Evolutionary conservation across 2,329 filamentous ascomycete genomes (phyloP).

Genomic region (Grosmannia penicillata): DNA sequence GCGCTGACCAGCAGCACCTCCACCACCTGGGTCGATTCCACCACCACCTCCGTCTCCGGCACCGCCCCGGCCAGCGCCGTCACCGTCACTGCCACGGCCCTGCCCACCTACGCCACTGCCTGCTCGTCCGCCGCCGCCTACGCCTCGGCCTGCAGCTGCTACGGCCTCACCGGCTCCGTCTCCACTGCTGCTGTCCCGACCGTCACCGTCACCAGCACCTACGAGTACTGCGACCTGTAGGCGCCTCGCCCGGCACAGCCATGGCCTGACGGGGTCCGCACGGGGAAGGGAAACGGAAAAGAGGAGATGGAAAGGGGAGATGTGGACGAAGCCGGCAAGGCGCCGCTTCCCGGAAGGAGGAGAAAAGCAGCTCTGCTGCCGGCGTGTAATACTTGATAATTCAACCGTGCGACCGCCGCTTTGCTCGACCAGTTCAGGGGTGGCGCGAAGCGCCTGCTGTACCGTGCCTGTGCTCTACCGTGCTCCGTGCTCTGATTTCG

Average conservation of each 20-base stretch:
- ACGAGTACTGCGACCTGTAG: slow-evolving; percentile 24
- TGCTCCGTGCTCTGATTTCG: too few species aligned
- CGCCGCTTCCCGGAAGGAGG: too few species aligned
- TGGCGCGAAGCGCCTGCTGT: too few species aligned
- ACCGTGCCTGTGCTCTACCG: too few species aligned
- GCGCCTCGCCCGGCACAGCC: neutral
- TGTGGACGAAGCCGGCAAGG: too few species aligned
- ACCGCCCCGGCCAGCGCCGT: slow-evolving; percentile 22
- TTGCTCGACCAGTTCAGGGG: too few species aligned
- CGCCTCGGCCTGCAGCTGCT: slow-evolving; percentile 29
- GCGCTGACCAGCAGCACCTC: slow-evolving; percentile 2
- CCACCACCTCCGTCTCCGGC: neutral
- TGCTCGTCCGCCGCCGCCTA: slow-evolving; percentile 21
- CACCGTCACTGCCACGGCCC: slow-evolving; percentile 16
- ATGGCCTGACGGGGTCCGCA: neutral
- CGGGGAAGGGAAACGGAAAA: neutral
- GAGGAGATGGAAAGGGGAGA: too few species aligned
- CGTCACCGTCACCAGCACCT: slow-evolving; percentile 24
- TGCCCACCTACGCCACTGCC: slow-evolving; percentile 25
- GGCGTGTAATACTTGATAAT: too few species aligned
- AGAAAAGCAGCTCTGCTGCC: too few species aligned
- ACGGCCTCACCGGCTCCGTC: slow-evolving; percentile 24
- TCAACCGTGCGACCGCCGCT: too few species aligned
- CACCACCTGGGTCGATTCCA: slow-evolving; percentile 6
- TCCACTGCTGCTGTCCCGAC: slow-evolving; percentile 24